These are phyloP conservation scores for Cercospora zeae-maydis DNA, from an alignment of 2,329 filamentous ascomycete species.

Conservation along the genomic window DNA sequence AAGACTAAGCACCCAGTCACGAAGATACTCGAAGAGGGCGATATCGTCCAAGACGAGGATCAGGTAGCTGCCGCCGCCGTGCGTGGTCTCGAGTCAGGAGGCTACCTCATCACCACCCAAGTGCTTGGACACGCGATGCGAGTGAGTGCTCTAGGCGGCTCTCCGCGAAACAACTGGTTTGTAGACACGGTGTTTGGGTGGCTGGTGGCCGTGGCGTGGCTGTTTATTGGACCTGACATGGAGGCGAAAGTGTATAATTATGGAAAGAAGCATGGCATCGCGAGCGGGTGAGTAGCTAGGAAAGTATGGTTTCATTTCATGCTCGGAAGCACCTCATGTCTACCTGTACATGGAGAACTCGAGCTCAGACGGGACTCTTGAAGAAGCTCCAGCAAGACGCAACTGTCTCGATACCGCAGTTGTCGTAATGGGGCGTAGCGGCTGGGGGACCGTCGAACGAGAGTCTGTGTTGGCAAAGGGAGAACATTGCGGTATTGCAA, in stretches of 20 bases:
- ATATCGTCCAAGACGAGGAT: conserved; percentile 73
- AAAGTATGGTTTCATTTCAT: neutral
- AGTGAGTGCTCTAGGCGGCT: conserved; percentile 52
- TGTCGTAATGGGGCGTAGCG: too few relatives aligned
- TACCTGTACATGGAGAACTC: neutral
- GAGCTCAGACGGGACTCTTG: neutral
- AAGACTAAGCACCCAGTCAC: conserved; percentile 76
- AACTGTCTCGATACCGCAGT: too few relatives aligned
- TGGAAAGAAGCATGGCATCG: conserved; percentile 53
- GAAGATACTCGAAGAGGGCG: conserved; percentile 72
- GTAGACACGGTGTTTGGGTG: conserved; percentile 55
- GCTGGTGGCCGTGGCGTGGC: conserved; percentile 52
- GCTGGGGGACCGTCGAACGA: too few relatives aligned
- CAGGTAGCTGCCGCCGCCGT: conserved; percentile 70
- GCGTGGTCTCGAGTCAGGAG: conserved; percentile 70
- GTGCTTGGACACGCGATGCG: conserved; percentile 70
- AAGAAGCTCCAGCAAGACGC: too few relatives aligned
- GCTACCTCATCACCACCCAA: conserved; percentile 75
- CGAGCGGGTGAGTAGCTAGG: neutral
- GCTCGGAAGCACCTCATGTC: neutral
- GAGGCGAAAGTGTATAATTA: conserved; percentile 55
- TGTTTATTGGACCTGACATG: conserved; percentile 57
- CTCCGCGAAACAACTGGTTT: conserved; percentile 52
- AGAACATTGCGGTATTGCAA: too few relatives aligned
- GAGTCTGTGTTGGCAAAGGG: too few relatives aligned